Base-by-base conservation (phyloP, 352 stramenopile species). In the Thraustochytrium sp. region DNA sequence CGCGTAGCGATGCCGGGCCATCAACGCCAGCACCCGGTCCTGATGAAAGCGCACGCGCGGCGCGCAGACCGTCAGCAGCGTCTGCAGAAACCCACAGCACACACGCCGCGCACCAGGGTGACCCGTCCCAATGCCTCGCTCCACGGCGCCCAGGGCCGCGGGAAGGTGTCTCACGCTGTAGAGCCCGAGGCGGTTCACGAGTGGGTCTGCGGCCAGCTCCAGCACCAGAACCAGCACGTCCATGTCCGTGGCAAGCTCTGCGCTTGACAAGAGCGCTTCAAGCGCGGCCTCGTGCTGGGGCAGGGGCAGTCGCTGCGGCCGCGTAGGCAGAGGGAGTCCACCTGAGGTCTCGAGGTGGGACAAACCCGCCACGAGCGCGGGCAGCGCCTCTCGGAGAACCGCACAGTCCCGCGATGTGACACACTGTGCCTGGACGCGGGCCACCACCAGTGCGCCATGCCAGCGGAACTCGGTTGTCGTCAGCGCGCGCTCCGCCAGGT, bases 211-310 rank as follows among this genome's bases (percentile, higher is more conserved):
- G 16, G 13, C 59, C 9, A 34, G 0, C 26, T 18, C n/a, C 8
- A 21, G 42, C 16, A 72, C 2, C 9, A 49, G 8, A 16, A 31
- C 59, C 40, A 72, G 26, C 29, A 72, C 59, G 26, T 9, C 26
- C 59, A 72, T 72, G 13, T 72, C 59, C 11, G 59, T 72, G 9
- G 59, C 59, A 5, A 72, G 59, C 26, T 72, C 59, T 72, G 59
- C 59, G 40, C 59, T 44, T 16, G 62, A 37, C 5, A 75, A 38
- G 23, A 75, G 62, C 11, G 62, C 62, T 26, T 75, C 62, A 53
- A 75, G 62, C 8, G 62, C 62, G 0, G 38, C 29, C 38, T 9
- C n/a, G 37, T 75, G 37, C 23, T 75, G 9, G 21, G 9, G 34
- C 59, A 72, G 59, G 26, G 59, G 2, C 1, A 59, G 21, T 16